Evolutionary conservation across 768 basidiomycete species (phyloP).

Genomic region (Pleurotus sapidus): DNA sequence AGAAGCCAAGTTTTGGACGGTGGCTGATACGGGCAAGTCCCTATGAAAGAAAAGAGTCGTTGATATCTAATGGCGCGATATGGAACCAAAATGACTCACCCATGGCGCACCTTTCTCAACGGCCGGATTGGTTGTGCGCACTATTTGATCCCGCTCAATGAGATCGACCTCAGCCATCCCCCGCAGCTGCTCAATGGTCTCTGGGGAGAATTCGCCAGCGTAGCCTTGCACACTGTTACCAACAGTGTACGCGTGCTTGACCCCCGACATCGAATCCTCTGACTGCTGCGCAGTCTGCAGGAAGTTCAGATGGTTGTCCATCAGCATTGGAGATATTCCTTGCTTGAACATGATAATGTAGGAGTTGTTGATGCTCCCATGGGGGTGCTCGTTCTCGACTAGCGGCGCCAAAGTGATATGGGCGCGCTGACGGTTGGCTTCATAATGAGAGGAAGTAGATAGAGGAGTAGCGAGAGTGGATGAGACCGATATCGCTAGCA

Average conservation of each 20-base stretch:
- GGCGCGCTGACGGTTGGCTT: conserved; percentile 29
- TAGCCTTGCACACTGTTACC: conserved; percentile 74
- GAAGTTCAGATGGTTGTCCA: conserved; percentile 79
- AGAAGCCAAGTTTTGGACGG: conserved; percentile 66
- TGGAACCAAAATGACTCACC: conserved; percentile 47
- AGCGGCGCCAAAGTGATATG: conserved; percentile 61
- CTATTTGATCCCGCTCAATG: conserved; percentile 92
- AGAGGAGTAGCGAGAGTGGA: conserved; percentile 43
- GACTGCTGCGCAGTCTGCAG: conserved; percentile 59
- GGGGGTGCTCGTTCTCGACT: conserved; percentile 53
- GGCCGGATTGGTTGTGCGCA: conserved; percentile 58
- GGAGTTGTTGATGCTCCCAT: conserved; percentile 81
- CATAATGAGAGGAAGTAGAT: conserved; percentile 10
- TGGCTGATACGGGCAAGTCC: conserved; percentile 96
- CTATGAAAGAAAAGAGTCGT: conserved; percentile 33
- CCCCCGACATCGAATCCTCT: conserved; percentile 42
- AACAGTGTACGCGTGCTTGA: conserved; percentile 65
- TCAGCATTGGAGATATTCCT: conserved; percentile 49
- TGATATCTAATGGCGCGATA: background rate
- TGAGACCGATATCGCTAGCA: conserved; percentile 38
- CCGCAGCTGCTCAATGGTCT: conserved; percentile 73
- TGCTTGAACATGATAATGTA: conserved; percentile 92
- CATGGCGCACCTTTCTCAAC: conserved; percentile 77
- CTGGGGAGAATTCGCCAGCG: conserved; percentile 71
- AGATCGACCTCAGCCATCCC: conserved; percentile 87